These are phyloP conservation scores for Sanghuangporus weigelae DNA, from an alignment of 1,284 basidiomycete species.

Conservation along the genomic window DNA sequence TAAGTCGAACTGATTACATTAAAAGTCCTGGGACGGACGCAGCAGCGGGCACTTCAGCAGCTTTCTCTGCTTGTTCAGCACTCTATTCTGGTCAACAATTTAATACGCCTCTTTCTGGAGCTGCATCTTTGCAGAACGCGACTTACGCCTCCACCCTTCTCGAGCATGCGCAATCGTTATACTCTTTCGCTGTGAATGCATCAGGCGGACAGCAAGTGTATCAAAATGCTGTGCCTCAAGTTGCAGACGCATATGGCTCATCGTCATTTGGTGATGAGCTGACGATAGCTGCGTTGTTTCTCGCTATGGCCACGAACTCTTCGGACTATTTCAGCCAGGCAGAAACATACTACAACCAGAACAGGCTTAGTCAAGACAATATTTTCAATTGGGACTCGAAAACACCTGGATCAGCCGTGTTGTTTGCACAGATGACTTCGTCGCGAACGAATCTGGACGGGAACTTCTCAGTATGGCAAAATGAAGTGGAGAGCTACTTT, in stretches of 20 bases:
- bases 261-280: slow-evolving; percentile 68
- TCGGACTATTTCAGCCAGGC: slow-evolving; percentile 62
- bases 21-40: slow-evolving; percentile 81
- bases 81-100: slow-evolving; percentile 64
- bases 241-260: slow-evolving; percentile 66
- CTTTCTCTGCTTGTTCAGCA: slow-evolving; percentile 81
- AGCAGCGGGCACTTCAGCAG: slow-evolving; percentile 76
- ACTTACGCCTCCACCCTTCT: slow-evolving; percentile 69
- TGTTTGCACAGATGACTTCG: slow-evolving; percentile 65
- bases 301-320: slow-evolving; percentile 68
- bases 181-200: slow-evolving; percentile 64
- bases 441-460: slow-evolving; percentile 42
- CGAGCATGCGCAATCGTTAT: slow-evolving; percentile 70
- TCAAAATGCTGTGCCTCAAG: slow-evolving; percentile 60
- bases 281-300: slow-evolving; percentile 68
- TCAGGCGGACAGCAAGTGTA: slow-evolving; percentile 53
- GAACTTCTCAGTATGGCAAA: slow-evolving; percentile 64
- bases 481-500: slow-evolving; percentile 70
- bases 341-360: slow-evolving; percentile 54
- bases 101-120: slow-evolving; percentile 45
- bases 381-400: slow-evolving; percentile 92
- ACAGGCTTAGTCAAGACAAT: slow-evolving; percentile 47
- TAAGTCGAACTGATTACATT: neutral
- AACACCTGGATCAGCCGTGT: slow-evolving; percentile 66
- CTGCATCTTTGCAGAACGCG: slow-evolving; percentile 67